Evolutionary conservation across 2,329 filamentous ascomycete species (phyloP).

Genomic region (Phialophora chinensis): DNA sequence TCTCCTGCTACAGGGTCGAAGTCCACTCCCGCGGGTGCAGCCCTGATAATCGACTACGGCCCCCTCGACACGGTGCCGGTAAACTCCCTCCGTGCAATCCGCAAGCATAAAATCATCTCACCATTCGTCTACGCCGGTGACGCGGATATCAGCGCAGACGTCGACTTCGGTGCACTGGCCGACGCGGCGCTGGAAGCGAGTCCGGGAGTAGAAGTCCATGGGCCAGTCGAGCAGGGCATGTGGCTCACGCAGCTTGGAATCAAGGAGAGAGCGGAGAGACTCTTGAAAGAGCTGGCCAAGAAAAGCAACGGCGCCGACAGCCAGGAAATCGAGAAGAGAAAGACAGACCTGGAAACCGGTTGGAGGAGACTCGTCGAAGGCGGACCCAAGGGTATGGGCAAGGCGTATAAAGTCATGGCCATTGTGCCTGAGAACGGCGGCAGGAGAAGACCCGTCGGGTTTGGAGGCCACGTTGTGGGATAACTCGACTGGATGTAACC

Average conservation of each 20-base stretch:
- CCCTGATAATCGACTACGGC: slow-evolving; percentile 95
- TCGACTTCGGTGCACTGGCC: slow-evolving; percentile 87
- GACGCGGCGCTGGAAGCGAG: slow-evolving; percentile 79
- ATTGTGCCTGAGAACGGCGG: slow-evolving; percentile 82
- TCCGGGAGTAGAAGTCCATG: slow-evolving; percentile 85
- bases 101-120: slow-evolving; percentile 74
- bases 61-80: slow-evolving; percentile 77
- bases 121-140: slow-evolving; percentile 80
- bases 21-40: slow-evolving; percentile 75
- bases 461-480: slow-evolving; percentile 69
- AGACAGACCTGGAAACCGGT: slow-evolving; percentile 69
- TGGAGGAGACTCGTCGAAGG: slow-evolving; percentile 86
- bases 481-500: not conserved
- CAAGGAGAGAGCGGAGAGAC: slow-evolving; percentile 71
- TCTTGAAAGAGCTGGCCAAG: slow-evolving; percentile 59
- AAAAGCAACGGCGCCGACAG: slow-evolving; percentile 53
- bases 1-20: slow-evolving; percentile 56
- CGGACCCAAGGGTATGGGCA: slow-evolving; percentile 86
- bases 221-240: slow-evolving; percentile 81
- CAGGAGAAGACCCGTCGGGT: slow-evolving; percentile 80
- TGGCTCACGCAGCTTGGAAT: slow-evolving; percentile 87
- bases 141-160: slow-evolving; percentile 89
- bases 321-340: slow-evolving; percentile 60
- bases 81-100: slow-evolving; percentile 90
- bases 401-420: slow-evolving; percentile 89